Percentiles rank a stretch among this genome's conserved stretches.
Conservation (phyloP, 306 rosid species). For the Abrus precatorius region DNA sequence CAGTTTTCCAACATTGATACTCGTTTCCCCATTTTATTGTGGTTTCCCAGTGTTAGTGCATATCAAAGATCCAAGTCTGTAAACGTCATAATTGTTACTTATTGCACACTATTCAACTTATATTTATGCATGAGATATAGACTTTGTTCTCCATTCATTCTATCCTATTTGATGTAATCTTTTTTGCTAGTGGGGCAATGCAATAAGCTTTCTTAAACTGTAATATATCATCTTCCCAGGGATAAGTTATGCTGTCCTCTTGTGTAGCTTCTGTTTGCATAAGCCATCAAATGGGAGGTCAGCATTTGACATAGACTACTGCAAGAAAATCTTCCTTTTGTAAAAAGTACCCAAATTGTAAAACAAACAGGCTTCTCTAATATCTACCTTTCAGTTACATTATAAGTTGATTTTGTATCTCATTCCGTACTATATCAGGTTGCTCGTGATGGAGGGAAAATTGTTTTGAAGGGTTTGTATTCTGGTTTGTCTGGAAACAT, state of each 20-base stretch:
- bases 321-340: constrained; percentile 4
- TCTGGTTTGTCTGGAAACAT: constrained; percentile 93
- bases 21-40: constrained; percentile 6
- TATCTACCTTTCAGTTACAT: constrained; percentile 4
- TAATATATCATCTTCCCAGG: constrained; percentile 21
- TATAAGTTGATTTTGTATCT: constrained; percentile 25
- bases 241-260: neutral
- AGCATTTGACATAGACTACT: neutral
- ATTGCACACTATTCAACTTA: neutral
- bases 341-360: neutral
- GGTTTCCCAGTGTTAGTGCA: constrained; percentile 12
- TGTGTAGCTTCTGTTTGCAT: neutral
- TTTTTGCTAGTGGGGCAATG: constrained; percentile 14
- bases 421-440: constrained; percentile 60
- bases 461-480: constrained; percentile 85
- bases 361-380: neutral
- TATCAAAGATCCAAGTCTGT: constrained; percentile 25
- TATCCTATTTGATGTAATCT: constrained; percentile 17
- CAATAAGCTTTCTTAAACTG: constrained; percentile 3
- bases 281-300: neutral
- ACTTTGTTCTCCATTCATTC: constrained; percentile 24
- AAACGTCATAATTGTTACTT: constrained; percentile 2
- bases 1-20: neutral
- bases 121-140: constrained; percentile 17
- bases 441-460: constrained; percentile 83